A percentile compares a stretch with the other conserved stretches of the same genome.
Conservation (phyloP, 257 asterid species). For the Prunella vulgaris region DNA sequence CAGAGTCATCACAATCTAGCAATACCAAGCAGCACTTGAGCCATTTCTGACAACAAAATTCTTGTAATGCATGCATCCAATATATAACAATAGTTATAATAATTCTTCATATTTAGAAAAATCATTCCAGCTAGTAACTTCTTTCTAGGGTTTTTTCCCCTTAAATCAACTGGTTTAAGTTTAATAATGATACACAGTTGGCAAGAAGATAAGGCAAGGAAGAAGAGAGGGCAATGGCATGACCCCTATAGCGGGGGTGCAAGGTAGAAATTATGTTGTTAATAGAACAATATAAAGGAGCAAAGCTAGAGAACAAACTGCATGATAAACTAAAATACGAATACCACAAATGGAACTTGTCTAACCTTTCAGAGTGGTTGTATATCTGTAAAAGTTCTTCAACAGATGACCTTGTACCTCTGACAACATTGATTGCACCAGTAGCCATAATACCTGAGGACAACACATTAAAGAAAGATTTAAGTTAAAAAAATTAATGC, state of each 20-base stretch:
- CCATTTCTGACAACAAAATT: conserved; percentile 2
- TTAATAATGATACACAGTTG: background rate
- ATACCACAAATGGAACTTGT: conserved; percentile 1
- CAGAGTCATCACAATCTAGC: background rate
- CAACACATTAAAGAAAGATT: conserved; percentile 18
- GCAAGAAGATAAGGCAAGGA: background rate
- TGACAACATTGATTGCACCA: conserved; percentile 89
- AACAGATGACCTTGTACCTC: conserved; percentile 88
- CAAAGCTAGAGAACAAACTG: background rate
- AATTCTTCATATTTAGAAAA: background rate
- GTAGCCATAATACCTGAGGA: conserved; percentile 83
- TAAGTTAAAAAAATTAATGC: background rate
- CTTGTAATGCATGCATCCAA: background rate
- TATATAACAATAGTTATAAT: background rate
- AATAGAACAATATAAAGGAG: background rate
- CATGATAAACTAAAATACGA: background rate
- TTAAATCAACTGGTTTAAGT: background rate
- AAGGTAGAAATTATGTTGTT: background rate
- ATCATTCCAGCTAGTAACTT: background rate
- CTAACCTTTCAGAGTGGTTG: conserved; percentile 87
- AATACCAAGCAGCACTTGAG: background rate
- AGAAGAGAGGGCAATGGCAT: background rate
- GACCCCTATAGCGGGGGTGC: background rate
- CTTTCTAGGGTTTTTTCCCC: background rate
- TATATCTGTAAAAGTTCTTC: conserved; percentile 87